Evolutionary conservation across 116 monocot species (phyloP).

Genomic region (Trichopus zeylanicus): DNA sequence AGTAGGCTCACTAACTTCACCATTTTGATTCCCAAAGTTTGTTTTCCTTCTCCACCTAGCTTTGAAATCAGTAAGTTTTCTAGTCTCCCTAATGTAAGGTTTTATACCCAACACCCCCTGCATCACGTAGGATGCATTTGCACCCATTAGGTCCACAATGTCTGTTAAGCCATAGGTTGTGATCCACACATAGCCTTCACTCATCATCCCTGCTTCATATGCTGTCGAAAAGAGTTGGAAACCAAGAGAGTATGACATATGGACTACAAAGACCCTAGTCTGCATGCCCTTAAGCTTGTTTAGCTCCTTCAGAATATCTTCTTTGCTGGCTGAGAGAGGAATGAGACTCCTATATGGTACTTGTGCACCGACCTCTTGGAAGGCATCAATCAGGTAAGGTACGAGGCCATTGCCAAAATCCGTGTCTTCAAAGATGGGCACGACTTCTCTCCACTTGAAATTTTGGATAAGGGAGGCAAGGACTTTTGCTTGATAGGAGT

Average conservation of each 20-base stretch:
- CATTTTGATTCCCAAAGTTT: conserved; percentile 6
- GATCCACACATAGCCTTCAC: conserved; percentile 51
- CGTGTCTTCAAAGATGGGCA: conserved; percentile 35
- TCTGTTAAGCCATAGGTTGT: conserved; percentile 42
- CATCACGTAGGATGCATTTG: conserved; percentile 27
- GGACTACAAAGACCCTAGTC: conserved; percentile 59
- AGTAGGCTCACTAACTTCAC: conserved; percentile 19
- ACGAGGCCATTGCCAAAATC: conserved; percentile 35
- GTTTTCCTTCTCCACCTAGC: conserved; percentile 29
- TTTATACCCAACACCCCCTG: conserved; percentile 48
- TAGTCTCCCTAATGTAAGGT: conserved; percentile 22
- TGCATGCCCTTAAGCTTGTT: conserved; percentile 21
- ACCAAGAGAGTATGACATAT: conserved; percentile 34
- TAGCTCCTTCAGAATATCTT: conserved; percentile 23
- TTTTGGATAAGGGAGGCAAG: conserved; percentile 31
- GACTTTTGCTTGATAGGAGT: conserved; percentile 36
- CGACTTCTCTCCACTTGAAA: conserved; percentile 43
- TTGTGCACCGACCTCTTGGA: conserved; percentile 19
- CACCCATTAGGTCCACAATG: conserved; percentile 22
- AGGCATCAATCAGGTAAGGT: conserved; percentile 38
- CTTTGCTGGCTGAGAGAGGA: conserved; percentile 17
- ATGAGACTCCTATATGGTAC: conserved; percentile 35
- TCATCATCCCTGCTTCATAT: conserved; percentile 35
- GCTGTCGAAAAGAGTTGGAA: conserved; percentile 25
- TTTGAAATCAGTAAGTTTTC: conserved; percentile 15